Percentiles rank a stretch among this genome's conserved stretches.
phyloP scores from a whole-genome alignment of 306 rosid genomes.

The Prinsepia uniflora region DNA sequence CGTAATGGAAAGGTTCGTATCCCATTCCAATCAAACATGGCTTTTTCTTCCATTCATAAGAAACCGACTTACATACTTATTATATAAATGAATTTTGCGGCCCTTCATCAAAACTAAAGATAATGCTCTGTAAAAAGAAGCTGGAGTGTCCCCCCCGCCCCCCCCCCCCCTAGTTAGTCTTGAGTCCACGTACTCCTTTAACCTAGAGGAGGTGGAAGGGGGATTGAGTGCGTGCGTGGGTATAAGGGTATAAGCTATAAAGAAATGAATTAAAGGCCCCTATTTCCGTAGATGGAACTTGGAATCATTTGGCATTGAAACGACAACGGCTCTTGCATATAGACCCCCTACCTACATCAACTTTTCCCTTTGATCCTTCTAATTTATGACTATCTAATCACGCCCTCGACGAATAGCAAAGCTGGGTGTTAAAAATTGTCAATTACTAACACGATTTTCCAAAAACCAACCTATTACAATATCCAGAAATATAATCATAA shows the following conservation, averaged over 20 bases:
- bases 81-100: not conserved
- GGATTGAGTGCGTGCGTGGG: slow-evolving; percentile 21
- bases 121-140: not conserved
- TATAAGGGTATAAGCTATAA: not conserved
- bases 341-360: slow-evolving; percentile 26
- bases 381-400: slow-evolving; percentile 4
- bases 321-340: slow-evolving; percentile 11
- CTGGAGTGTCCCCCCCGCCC: not conserved
- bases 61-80: not conserved
- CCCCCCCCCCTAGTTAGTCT: not conserved
- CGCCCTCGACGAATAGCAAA: not conserved
- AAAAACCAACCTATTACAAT: too few relatives aligned
- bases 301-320: slow-evolving; percentile 29
- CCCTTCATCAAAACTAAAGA: not conserved
- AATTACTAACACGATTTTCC: too few relatives aligned
- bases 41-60: not conserved
- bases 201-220: not conserved
- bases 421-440: slow-evolving; percentile 1
- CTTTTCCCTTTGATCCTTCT: slow-evolving; percentile 22
- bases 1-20: not conserved
- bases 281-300: slow-evolving; percentile 4
- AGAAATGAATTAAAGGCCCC: slow-evolving; percentile 32
- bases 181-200: slow-evolving; percentile 18
- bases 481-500: too few relatives aligned
- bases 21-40: slow-evolving; percentile 4